phyloP scores from a whole-genome alignment of 2,329 filamentous ascomycete genomes.

The Fusarium camptoceras region DNA sequence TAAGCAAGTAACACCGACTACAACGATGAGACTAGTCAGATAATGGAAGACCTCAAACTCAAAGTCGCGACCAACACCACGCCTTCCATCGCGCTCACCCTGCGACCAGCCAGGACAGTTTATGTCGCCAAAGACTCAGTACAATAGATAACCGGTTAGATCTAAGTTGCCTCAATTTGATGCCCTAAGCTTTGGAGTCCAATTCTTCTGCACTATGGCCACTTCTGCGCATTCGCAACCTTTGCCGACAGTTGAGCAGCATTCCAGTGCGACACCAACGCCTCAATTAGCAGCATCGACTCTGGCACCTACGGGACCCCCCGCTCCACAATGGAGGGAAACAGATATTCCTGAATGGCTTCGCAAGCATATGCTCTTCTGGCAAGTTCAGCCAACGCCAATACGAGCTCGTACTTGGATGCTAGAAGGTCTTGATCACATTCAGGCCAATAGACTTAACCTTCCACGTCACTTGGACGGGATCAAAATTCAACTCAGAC shows the following conservation, averaged over 20 bases:
- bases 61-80: not conserved
- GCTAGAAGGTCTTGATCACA: not conserved
- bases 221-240: not conserved
- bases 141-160: no score
- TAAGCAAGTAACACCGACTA: not conserved
- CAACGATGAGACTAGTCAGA: not conserved
- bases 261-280: not conserved
- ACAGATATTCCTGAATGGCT: not conserved
- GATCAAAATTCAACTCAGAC: not conserved
- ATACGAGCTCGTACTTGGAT: not conserved
- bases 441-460: not conserved
- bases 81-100: not conserved
- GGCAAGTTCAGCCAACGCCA: not conserved
- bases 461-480: not conserved
- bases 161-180: no score
- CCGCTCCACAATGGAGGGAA: not conserved
- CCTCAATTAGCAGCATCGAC: not conserved
- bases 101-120: no score
- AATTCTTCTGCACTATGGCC: not conserved
- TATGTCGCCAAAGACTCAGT: no score
- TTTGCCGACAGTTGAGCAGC: not conserved
- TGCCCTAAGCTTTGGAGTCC: no score
- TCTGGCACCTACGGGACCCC: not conserved
- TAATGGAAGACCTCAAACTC: not conserved
- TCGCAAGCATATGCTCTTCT: not conserved